Evolutionary conservation across 2,329 filamentous ascomycete species (phyloP), one percentile per base, ranked within the genome.

Genomic region (Monosporascus sp.): DNA sequence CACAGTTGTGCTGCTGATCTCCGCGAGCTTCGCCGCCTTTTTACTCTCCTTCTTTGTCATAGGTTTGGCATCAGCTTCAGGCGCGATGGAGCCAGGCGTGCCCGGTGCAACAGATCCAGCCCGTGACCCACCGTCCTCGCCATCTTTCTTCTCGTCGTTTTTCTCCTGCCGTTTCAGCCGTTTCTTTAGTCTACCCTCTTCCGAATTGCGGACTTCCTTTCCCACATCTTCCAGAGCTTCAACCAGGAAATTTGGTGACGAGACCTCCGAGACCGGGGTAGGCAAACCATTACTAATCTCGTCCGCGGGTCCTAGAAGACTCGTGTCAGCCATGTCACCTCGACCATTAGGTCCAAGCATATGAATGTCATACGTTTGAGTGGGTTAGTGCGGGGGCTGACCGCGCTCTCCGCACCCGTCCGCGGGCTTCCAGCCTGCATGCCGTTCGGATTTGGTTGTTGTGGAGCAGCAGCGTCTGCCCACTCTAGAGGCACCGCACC

Each of bases 11-110:
- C 93, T 91, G 59, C 87, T 88, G 54, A 87, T 87, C 65, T 95
- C 90, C 0, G 85, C 88, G 22, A 86, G 82, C 62, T 88, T 90
- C 3, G 78, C 86, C n/a, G 85, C 82, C 70, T 87, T 90, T 66
- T 87, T 84, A 56, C 78, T 79, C 69, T 96, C 91, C 73, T 97
- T 97, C 78, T 97, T 97, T 5, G 87, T 88, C 50, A 90, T 79
- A 3, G 84, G 79, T 69, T 91, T 93, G 59, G 52, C 27, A 11
- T 69, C 67, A 26, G 83, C 79, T 51, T 88, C 86, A 1, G 85
- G 81, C 1, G 86, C 83, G 43, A 82, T 78, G 1, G 82, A 76
- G 6, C 82, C 83, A 3, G 86, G 83, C 0, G 83, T 86, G 2
- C 80, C 80, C 11, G 83, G 78, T 17, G 82, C 82, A 14, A 79